Evolutionary conservation across 305 asterid species (phyloP), one percentile per base, ranked within the genome.

Genomic region (Fraxinus sp.): DNA sequence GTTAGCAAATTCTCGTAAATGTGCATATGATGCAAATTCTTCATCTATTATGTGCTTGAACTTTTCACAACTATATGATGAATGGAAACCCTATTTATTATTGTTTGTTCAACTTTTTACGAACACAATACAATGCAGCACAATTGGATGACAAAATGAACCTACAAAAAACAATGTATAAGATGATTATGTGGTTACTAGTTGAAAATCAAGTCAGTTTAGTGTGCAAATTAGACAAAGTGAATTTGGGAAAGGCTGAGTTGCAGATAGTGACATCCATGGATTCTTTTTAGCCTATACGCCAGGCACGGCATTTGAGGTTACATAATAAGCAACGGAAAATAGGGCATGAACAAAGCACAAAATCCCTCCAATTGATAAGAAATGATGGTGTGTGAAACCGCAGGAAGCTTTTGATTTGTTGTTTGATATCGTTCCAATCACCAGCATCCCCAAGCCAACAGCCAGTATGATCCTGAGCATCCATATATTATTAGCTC

Each of bases 341-440:
- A 93, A 90, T 0, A 93, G 87, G 76, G 93, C 92, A 86, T 95
- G 98, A 78, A 91, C 90, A 84, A 95, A 88, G 85, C 97, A 95
- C 78, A 89, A 49, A 41, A 95, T 89, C 83, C 98, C 98, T 73
- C 98, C 98, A 44, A 88, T 91, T 0, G 97, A 93, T 83, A 95
- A 78, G 83, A 91, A 95, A 81, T 92, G 97, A 82, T 91, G 98
- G 88, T 92, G 95, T 5, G 93, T 79, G 85, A 95, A 91, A 8
- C 98, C 98, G 82, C 98, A 95, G 0, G 97, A 91, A 20, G 94
- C 89, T 84, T 91, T 90, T 71, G 95, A 88, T 83, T 91, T 93
- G 78, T 81, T 90, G 93, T 95, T 95, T 64, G 98, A 90, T 81
- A 90, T 82, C 46, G 90, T 93, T 49, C 98, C 97, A 18, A 95